phyloP scores from a whole-genome alignment of 148 eudicot genomes.

The Amaranthus palmeri region DNA sequence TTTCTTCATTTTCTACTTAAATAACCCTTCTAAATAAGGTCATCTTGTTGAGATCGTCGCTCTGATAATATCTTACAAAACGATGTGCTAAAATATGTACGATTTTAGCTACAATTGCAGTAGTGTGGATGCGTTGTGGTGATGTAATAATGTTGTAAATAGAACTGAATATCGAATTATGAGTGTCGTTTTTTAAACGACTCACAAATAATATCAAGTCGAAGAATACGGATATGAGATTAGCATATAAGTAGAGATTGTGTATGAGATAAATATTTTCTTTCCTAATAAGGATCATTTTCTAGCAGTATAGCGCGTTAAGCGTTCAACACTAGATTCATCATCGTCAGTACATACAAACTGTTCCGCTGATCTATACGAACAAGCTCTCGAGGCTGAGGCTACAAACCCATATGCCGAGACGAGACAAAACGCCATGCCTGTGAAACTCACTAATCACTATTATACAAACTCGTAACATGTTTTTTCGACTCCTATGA shows the following conservation, averaged over 20 bases:
- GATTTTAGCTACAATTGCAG: not conserved
- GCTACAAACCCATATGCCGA: constrained; percentile 1
- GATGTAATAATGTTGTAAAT: not conserved
- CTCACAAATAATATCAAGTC: no score
- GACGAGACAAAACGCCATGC: constrained; percentile 5
- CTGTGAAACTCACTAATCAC: constrained; percentile 1
- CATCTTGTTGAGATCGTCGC: constrained; percentile 2
- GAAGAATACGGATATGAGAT: no score
- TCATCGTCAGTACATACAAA: constrained; percentile 1
- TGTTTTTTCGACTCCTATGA: constrained; percentile 2
- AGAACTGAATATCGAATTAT: no score
- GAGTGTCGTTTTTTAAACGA: no score
- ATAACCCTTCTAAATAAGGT: not conserved
- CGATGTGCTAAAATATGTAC: not conserved
- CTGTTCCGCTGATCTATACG: constrained; percentile 8
- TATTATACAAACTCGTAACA: constrained; percentile 13
- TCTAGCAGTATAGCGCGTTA: not conserved
- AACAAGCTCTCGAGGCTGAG: constrained; percentile 13
- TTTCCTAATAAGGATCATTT: no score
- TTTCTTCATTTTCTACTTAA: not conserved
- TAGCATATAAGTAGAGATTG: no score
- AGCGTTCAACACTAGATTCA: not conserved
- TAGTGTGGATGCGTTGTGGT: not conserved
- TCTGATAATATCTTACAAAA: not conserved
- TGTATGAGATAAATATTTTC: no score